Evolutionary conservation across 2,329 filamentous ascomycete genomes (phyloP).

Genomic region (Sclerotinia spermophila): DNA sequence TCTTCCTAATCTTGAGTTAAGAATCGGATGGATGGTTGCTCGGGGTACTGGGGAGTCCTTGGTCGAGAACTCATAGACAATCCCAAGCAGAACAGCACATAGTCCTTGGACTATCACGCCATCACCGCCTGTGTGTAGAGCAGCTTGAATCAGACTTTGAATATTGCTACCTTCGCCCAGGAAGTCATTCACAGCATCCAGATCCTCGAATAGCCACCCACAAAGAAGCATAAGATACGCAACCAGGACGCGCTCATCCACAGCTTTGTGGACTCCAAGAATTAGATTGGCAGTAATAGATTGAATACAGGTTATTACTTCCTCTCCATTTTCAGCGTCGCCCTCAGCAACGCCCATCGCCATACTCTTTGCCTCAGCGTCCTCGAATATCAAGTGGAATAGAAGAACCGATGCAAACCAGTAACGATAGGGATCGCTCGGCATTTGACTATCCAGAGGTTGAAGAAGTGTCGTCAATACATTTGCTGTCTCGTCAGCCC

Average conservation of each 20-base stretch:
- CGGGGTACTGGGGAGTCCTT: slow-evolving; percentile 91
- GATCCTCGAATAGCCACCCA: slow-evolving; percentile 88
- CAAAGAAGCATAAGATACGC: slow-evolving; percentile 88
- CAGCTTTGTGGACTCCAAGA: slow-evolving; percentile 67
- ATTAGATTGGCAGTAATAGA: slow-evolving; percentile 83
- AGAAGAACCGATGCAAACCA: slow-evolving; percentile 89
- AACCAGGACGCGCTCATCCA: slow-evolving; percentile 75
- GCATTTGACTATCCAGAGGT: slow-evolving; percentile 56
- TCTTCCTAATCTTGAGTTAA: slow-evolving; percentile 73
- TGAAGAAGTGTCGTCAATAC: slow-evolving; percentile 78
- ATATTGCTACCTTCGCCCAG: slow-evolving; percentile 87
- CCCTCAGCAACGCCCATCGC: slow-evolving; percentile 85
- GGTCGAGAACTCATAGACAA: slow-evolving; percentile 94
- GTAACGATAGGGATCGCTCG: slow-evolving; percentile 75
- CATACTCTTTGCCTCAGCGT: slow-evolving; percentile 71
- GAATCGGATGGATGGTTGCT: slow-evolving; percentile 72
- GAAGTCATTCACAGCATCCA: slow-evolving; percentile 88
- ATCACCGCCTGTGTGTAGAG: slow-evolving; percentile 54
- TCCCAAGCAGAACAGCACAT: slow-evolving; percentile 77
- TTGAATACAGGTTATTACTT: slow-evolving; percentile 92
- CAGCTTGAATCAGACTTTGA: slow-evolving; percentile 76
- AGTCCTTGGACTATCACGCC: slow-evolving; percentile 74
- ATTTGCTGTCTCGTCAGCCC: slow-evolving; percentile 80
- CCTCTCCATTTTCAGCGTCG: slow-evolving; percentile 83
- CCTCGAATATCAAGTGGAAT: slow-evolving; percentile 80